Evolutionary conservation across 2,329 filamentous ascomycete species (phyloP).

Genomic region (Fusarium albidum): DNA sequence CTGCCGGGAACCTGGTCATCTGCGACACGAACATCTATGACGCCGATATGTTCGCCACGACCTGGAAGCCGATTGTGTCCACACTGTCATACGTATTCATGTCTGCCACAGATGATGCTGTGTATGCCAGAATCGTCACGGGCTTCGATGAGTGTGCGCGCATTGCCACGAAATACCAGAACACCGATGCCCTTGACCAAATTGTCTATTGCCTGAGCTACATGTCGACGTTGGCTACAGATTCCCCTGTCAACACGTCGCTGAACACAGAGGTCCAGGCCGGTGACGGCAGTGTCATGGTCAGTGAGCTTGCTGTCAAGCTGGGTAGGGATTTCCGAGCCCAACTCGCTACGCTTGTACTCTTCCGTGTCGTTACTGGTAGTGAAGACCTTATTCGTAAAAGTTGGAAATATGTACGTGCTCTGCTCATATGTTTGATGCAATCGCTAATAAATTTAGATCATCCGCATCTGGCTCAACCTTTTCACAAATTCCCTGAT

Average conservation of each 20-base stretch:
- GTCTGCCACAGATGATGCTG: slow-evolving; percentile 95
- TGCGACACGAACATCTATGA: slow-evolving; percentile 96
- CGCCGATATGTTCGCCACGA: slow-evolving; percentile 95
- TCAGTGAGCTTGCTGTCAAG: slow-evolving; percentile 95
- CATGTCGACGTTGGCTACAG: slow-evolving; percentile 87
- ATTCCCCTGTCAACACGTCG: slow-evolving; percentile 79
- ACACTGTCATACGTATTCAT: slow-evolving; percentile 98
- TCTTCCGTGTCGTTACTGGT: slow-evolving; percentile 89
- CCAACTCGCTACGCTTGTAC: slow-evolving; percentile 91
- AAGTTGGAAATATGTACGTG: slow-evolving; percentile 80
- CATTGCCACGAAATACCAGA: slow-evolving; percentile 84
- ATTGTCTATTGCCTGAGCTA: slow-evolving; percentile 90
- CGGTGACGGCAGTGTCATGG: slow-evolving; percentile 94
- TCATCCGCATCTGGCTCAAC: slow-evolving; percentile 92
- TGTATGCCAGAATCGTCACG: slow-evolving; percentile 91
- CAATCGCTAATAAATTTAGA: slow-evolving; percentile 55
- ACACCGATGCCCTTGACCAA: slow-evolving; percentile 88
- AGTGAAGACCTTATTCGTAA: slow-evolving; percentile 80
- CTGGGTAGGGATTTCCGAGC: slow-evolving; percentile 94
- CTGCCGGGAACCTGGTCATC: slow-evolving; percentile 75
- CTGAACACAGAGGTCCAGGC: slow-evolving; percentile 97
- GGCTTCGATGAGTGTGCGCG: slow-evolving; percentile 97
- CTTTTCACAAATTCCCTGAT: slow-evolving; percentile 95
- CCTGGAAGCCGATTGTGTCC: slow-evolving; percentile 93
- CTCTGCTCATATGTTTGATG: background rate